phyloP scores from a whole-genome alignment of 257 asterid genomes.

The Jasminum sambac region DNA sequence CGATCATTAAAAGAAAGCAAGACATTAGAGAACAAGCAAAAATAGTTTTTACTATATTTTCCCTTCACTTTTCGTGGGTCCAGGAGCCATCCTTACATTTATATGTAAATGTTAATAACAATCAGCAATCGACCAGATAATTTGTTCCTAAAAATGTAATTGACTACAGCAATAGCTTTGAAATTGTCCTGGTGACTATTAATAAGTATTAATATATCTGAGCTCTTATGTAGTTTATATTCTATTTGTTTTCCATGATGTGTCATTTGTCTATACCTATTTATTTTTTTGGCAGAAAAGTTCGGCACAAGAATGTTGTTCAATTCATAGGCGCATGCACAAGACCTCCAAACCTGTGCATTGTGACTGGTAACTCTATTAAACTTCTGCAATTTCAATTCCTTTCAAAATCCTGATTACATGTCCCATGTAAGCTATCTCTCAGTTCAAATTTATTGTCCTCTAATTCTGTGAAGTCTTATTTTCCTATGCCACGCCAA shows the following conservation, averaged over 20 bases:
- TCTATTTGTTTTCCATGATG: no score
- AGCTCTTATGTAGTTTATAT: no score
- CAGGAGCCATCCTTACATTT: background rate
- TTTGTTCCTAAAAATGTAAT: background rate
- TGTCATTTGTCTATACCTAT: background rate
- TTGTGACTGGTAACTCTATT: slow-evolving; percentile 71
- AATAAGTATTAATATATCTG: no score
- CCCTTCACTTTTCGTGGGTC: background rate
- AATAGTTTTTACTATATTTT: background rate
- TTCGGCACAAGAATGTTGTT: slow-evolving; percentile 94
- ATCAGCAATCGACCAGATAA: no score
- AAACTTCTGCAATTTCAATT: background rate
- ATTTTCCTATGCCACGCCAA: background rate
- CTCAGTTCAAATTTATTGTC: background rate
- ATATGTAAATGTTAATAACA: background rate
- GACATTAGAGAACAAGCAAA: background rate
- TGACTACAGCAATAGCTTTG: no score
- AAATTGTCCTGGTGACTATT: no score
- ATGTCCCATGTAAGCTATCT: background rate
- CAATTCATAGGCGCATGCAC: slow-evolving; percentile 99
- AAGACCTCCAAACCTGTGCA: slow-evolving; percentile 86
- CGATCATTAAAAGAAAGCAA: background rate
- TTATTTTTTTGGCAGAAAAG: slow-evolving; percentile 69
- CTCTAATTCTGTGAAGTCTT: background rate
- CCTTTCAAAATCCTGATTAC: background rate